Evolutionary conservation across 495 filamentous ascomycete genomes (phyloP), one percentile per base, ranked within the genome.

Genomic region (Hyaloscypha finlandica): DNA sequence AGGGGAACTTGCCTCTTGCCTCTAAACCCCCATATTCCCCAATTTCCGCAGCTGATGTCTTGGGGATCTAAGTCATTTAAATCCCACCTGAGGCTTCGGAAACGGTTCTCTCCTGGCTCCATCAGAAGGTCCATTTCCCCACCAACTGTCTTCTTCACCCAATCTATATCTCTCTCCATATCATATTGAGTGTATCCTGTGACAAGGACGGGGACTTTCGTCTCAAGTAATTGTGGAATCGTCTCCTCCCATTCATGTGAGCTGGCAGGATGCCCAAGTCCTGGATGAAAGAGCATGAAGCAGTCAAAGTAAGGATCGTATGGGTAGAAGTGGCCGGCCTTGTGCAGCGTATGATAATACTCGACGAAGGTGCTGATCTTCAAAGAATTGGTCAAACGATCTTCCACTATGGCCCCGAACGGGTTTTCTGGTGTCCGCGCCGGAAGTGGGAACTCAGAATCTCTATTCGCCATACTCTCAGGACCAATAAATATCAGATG

Each of bases 291-390:
- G 60, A 96, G 84, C 73, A 99, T 86, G 71, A 99, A 93, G 74
- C 89, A 92, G 80, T 99, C 95, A 71, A 99, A 94, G 76, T 99
- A 99, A 1, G 95, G 95, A 76, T 99, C 95, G 77, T 92, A 97
- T 0, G 96, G 96, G 30, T 90, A 84, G 80, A 98, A 99, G 64
- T 91, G 82, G 35, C 90, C 86, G 1, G 94, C 88, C 71, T 94
- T 87, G 79, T 98, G 94, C 73, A 99, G 84, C 1, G 93, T 97
- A 76, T 99, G 94, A 81, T 94, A 99, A 78, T 99, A 97, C 66
- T 99, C 96, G 30, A 97, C 94, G 71, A 92, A 97, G 0, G 95
- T 99, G 73, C 87, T 92, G 69, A 99, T 96, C 81, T 98, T 98
- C 87, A 97, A 87, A 63, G 87, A 86, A 22, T 88, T 86, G 71